Evolutionary conservation across 2,329 filamentous ascomycete species (phyloP).

Genomic region (Botrytis fragariae): DNA sequence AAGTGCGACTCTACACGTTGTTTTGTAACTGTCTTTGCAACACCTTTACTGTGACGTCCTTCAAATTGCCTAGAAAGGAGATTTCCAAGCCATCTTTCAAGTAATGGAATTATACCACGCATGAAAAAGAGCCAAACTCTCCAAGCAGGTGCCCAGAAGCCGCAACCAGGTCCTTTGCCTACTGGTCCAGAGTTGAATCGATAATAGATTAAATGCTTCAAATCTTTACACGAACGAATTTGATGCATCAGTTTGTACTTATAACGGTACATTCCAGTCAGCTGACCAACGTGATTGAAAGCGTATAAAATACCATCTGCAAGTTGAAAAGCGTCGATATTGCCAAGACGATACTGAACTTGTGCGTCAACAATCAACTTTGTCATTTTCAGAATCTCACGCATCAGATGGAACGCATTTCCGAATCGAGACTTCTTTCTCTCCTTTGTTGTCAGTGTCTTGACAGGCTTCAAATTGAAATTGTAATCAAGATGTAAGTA

Average conservation of each 20-base stretch:
- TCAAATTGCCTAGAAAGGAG: slow-evolving; percentile 96
- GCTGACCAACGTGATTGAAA: slow-evolving; percentile 97
- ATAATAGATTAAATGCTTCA: slow-evolving; percentile 99
- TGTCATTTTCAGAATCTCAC: slow-evolving; percentile 90
- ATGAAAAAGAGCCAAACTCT: slow-evolving; percentile 99
- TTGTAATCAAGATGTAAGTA: slow-evolving; percentile 99
- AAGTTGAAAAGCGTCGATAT: slow-evolving; percentile 98
- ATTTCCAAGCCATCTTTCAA: slow-evolving; percentile 97
- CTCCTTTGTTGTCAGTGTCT: slow-evolving; percentile 97
- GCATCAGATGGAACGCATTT: slow-evolving; percentile 98
- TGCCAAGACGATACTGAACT: slow-evolving; percentile 94
- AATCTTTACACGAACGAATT: slow-evolving; percentile 96
- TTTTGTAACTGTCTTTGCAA: slow-evolving; percentile 98
- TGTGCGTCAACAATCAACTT: slow-evolving; percentile 98
- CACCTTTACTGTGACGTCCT: slow-evolving; percentile 96
- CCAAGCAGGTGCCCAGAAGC: slow-evolving; percentile 99
- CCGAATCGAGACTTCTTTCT: slow-evolving; percentile 98
- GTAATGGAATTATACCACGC: slow-evolving; percentile 92
- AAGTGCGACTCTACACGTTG: slow-evolving; percentile 99
- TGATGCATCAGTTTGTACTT: slow-evolving; percentile 99
- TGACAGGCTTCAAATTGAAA: slow-evolving; percentile 98
- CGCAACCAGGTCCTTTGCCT: slow-evolving; percentile 94
- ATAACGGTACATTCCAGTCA: slow-evolving; percentile 99
- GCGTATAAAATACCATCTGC: slow-evolving; percentile 98
- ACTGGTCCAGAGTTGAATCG: slow-evolving; percentile 97